These are phyloP conservation scores for Alternaria panax DNA, from an alignment of 2,329 filamentous ascomycete species.

Conservation along the genomic window DNA sequence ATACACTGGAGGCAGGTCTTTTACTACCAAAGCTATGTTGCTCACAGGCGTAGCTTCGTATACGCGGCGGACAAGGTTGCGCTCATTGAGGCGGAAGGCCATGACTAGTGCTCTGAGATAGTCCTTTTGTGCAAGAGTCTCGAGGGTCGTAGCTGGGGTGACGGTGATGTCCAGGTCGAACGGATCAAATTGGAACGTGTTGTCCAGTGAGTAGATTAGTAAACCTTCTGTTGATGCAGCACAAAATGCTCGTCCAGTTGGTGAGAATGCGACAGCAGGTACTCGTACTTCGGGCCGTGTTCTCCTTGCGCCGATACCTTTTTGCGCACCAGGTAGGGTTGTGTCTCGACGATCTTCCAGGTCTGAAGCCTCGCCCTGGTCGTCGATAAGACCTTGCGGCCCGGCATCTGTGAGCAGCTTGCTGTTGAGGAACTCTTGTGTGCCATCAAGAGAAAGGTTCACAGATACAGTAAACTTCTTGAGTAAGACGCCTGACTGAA, in stretches of 20 bases:
- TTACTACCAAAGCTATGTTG: constrained; percentile 80
- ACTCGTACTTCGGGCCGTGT: constrained; percentile 84
- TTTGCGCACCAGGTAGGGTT: constrained; percentile 82
- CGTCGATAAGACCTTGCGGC: constrained; percentile 82
- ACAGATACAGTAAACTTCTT: constrained; percentile 96
- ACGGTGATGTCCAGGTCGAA: constrained; percentile 96
- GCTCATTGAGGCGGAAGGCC: constrained; percentile 94
- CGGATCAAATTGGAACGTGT: constrained; percentile 85
- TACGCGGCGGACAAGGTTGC: constrained; percentile 79
- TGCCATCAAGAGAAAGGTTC: constrained; percentile 93
- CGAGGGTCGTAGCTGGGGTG: constrained; percentile 73
- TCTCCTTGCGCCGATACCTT: constrained; percentile 84
- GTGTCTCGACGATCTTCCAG: constrained; percentile 82
- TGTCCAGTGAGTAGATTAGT: constrained; percentile 90
- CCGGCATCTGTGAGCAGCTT: constrained; percentile 90
- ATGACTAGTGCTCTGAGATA: constrained; percentile 94
- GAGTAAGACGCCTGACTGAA: constrained; percentile 85
- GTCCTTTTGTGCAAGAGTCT: constrained; percentile 79
- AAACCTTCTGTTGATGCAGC: constrained; percentile 94
- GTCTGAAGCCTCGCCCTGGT: constrained; percentile 87
- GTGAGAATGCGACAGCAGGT: constrained; percentile 83
- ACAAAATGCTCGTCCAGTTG: constrained; percentile 88
- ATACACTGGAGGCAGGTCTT: constrained; percentile 82
- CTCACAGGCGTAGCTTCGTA: constrained; percentile 81
- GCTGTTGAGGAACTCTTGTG: constrained; percentile 96